Evolutionary conservation across 805 yeast species (phyloP).

Genomic region (Candida qinlingensis): DNA sequence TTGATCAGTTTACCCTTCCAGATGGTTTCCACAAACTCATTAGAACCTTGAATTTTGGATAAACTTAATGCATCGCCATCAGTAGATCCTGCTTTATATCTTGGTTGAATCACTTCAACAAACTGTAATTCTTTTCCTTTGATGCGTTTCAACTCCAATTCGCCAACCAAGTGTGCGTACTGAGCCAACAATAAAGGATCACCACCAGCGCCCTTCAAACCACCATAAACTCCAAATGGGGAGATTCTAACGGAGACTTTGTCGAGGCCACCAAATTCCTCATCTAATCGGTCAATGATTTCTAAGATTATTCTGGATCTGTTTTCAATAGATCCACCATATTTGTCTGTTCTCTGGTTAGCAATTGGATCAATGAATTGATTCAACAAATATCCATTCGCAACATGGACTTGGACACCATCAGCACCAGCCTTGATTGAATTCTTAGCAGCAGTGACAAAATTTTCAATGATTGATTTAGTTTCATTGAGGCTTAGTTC

Average conservation of each 20-base stretch:
- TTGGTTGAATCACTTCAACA: conserved; percentile 42
- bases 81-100: conserved; percentile 11
- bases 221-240: conserved; percentile 31
- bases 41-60: conserved; percentile 1
- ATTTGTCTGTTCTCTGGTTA: conserved; percentile 43
- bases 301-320: conserved; percentile 41
- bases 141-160: conserved; percentile 34
- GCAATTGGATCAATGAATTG: conserved; percentile 46
- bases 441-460: conserved; percentile 38
- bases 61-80: background rate
- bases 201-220: conserved; percentile 19
- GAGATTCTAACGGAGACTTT: conserved; percentile 29
- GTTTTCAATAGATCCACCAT: conserved; percentile 49
- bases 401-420: conserved; percentile 61
- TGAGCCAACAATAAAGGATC: conserved; percentile 32
- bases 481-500: conserved; percentile 23
- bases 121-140: conserved; percentile 35
- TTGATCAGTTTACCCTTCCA: conserved; percentile 20
- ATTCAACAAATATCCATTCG: conserved; percentile 58
- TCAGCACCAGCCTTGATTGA: conserved; percentile 36
- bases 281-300: conserved; percentile 21
- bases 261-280: conserved; percentile 1
- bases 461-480: conserved; percentile 34
- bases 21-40: conserved; percentile 10
- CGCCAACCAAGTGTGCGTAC: conserved; percentile 35